Conservation (phyloP, 768 basidiomycete species). For the Pulveroboletus sp. region DNA sequence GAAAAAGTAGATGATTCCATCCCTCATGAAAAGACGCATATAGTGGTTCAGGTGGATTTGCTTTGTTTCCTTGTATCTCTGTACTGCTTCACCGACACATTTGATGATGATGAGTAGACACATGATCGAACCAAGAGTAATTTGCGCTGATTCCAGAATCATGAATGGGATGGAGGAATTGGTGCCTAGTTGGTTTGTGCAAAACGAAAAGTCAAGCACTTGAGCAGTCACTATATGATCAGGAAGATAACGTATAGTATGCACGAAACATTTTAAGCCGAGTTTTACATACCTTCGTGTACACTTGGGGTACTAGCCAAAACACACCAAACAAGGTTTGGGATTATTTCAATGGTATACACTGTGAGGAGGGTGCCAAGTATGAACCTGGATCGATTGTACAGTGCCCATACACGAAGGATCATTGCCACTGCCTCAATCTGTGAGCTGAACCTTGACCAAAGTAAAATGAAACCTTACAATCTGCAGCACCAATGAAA, state of each 20-base stretch:
- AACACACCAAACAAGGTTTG: neutral
- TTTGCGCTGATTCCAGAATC: neutral
- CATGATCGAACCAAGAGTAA: neutral
- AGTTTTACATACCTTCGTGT: neutral
- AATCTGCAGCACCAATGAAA: neutral
- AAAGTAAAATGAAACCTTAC: neutral
- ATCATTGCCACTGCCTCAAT: conserved; percentile 1
- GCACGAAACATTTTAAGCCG: no score
- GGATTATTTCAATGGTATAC: neutral
- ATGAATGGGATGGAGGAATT: neutral
- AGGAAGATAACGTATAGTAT: no score
- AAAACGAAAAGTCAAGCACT: neutral
- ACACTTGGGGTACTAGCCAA: neutral
- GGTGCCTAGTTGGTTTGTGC: neutral
- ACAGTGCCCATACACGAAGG: neutral
- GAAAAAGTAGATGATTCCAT: neutral
- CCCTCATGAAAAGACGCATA: neutral
- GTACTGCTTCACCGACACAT: neutral
- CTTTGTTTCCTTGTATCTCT: neutral
- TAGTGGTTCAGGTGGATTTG: neutral
- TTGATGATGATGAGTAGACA: neutral
- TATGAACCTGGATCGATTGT: neutral
- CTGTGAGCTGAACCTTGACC: neutral
- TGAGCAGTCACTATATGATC: neutral
- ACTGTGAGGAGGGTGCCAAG: neutral